phyloP scores from a whole-genome alignment of 345 rosid genomes.

The Clarkia xantiana region DNA sequence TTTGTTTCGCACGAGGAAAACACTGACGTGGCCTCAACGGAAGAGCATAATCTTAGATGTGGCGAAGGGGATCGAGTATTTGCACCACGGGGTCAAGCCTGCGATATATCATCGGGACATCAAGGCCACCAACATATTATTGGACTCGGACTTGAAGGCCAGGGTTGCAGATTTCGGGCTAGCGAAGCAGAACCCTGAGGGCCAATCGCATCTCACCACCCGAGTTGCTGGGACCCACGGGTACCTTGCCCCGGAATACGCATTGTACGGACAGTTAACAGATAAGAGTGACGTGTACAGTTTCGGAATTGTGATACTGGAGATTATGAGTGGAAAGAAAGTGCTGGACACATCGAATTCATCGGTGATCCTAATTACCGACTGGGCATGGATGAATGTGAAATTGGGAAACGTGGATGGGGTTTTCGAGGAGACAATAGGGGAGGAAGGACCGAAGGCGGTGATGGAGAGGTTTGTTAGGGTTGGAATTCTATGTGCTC shows the following conservation, averaged over 20 bases:
- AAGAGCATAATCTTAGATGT: conserved; percentile 46
- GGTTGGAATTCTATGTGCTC: conserved; percentile 58
- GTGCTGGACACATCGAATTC: conserved; percentile 31
- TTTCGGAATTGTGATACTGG: conserved; percentile 42
- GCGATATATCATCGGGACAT: conserved; percentile 55
- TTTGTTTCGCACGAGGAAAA: conserved; percentile 12
- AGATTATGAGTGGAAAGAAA: conserved; percentile 45
- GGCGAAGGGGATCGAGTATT: conserved; percentile 42
- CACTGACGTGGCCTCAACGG: conserved; percentile 38
- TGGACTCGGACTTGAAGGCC: conserved; percentile 35
- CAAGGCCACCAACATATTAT: conserved; percentile 41
- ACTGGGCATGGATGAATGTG: conserved; percentile 43
- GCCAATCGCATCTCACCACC: conserved; percentile 47
- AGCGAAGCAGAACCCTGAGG: conserved; percentile 41
- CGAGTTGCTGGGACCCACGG: conserved; percentile 55
- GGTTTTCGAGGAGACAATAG: conserved; percentile 25
- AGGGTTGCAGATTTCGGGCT: conserved; percentile 43
- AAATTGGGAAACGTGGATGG: conserved; percentile 25
- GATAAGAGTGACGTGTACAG: conserved; percentile 55
- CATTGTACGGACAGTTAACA: conserved; percentile 45
- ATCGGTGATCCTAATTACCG: conserved; percentile 28
- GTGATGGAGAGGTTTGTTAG: conserved; percentile 49
- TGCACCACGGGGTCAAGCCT: conserved; percentile 44
- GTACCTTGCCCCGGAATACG: conserved; percentile 46
- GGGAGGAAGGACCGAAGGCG: conserved; percentile 32